These are phyloP conservation scores for Kwoniella sp. DNA, from an alignment of 768 basidiomycete species.

Conservation along the genomic window DNA sequence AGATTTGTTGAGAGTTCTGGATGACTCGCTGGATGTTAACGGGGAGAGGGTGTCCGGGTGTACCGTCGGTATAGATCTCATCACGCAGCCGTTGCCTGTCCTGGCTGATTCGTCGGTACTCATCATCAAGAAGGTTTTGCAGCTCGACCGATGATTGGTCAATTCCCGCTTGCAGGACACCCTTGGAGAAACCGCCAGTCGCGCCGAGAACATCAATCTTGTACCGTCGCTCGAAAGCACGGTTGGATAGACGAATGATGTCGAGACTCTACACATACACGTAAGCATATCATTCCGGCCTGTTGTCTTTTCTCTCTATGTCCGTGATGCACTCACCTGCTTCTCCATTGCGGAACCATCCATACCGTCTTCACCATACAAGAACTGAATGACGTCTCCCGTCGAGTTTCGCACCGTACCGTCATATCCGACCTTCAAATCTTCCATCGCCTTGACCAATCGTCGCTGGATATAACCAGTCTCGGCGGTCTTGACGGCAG, in stretches of 20 bases:
- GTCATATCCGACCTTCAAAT: constrained; percentile 96
- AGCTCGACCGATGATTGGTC: constrained; percentile 80
- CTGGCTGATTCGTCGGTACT: constrained; percentile 65
- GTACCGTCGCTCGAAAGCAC: constrained; percentile 85
- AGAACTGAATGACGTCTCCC: constrained; percentile 92
- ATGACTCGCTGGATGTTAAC: constrained; percentile 95
- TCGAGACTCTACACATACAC: constrained; percentile 64
- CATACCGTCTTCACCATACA: constrained; percentile 99
- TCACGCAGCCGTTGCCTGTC: constrained; percentile 78
- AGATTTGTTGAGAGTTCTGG: constrained; percentile 92
- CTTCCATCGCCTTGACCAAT: constrained; percentile 95
- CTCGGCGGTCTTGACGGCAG: constrained; percentile 98
- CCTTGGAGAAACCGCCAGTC: constrained; percentile 68
- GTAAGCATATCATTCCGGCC: background rate
- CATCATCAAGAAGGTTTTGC: constrained; percentile 80
- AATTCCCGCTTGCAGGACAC: constrained; percentile 81
- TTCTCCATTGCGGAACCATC: constrained; percentile 97
- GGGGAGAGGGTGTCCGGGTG: constrained; percentile 83
- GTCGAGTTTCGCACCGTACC: constrained; percentile 97
- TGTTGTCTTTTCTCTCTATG: constrained; percentile 1
- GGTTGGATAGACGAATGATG: constrained; percentile 77
- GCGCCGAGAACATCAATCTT: constrained; percentile 69
- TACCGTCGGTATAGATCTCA: constrained; percentile 78
- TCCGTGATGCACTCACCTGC: constrained; percentile 59
- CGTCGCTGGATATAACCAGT: constrained; percentile 99